phyloP scores from a whole-genome alignment of 305 asterid genomes.

The Rubia peregrina region DNA sequence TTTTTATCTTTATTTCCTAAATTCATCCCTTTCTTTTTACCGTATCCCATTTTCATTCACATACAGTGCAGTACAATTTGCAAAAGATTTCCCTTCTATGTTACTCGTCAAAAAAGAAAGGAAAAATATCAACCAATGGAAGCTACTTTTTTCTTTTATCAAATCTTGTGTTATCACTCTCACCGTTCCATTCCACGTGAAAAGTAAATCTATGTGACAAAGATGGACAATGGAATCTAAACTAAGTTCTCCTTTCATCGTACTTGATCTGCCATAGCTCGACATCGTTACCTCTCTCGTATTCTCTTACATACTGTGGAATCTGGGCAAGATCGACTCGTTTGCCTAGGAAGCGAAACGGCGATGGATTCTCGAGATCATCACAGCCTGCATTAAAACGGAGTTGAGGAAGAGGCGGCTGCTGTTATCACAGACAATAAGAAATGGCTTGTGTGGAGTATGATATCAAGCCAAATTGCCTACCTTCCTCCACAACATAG shows the following conservation, averaged over 20 bases:
- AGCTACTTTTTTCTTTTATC: neutral
- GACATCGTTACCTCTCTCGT: slow-evolving; percentile 63
- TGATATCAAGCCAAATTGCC: slow-evolving; percentile 14
- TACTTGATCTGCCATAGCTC: slow-evolving; percentile 79
- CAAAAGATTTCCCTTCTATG: too few relatives aligned
- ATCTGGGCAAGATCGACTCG: slow-evolving; percentile 44
- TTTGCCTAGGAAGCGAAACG: slow-evolving; percentile 40
- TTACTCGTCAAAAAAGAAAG: too few relatives aligned
- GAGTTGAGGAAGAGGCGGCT: neutral
- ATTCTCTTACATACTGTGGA: slow-evolving; percentile 60
- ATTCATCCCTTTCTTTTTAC: too few relatives aligned
- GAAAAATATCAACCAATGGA: too few relatives aligned
- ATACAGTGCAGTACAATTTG: too few relatives aligned
- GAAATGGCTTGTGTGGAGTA: neutral
- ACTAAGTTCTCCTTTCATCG: neutral
- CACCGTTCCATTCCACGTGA: neutral
- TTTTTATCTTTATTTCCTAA: neutral
- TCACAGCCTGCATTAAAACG: slow-evolving; percentile 29
- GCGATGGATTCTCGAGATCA: slow-evolving; percentile 21
- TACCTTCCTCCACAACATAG: slow-evolving; percentile 37
- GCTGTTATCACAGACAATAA: neutral
- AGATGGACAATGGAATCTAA: neutral
- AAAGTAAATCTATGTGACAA: neutral
- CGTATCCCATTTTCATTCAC: too few relatives aligned
- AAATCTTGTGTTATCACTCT: neutral